A percentile compares a stretch with the other conserved stretches of the same genome.
Evolutionary conservation across 2,329 filamentous ascomycete genomes (phyloP).

Genomic region (Magnaporthales sp.): DNA sequence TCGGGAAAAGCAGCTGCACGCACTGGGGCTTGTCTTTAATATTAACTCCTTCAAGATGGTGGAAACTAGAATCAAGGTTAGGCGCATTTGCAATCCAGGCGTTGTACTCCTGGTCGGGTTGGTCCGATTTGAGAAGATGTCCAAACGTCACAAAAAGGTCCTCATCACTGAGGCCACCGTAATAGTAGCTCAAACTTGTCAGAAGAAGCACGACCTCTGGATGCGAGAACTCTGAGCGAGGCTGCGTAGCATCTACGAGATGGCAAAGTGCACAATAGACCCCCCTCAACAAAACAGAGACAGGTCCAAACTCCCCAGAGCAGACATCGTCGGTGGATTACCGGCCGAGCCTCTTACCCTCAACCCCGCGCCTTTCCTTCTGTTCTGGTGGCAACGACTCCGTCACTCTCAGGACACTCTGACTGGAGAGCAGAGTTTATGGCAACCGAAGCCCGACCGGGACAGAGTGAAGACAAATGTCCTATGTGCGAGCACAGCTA

Average conservation of each 20-base stretch:
- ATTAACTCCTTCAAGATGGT: conserved; percentile 44
- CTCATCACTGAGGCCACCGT: conserved; percentile 40
- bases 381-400: neutral
- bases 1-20: conserved; percentile 37
- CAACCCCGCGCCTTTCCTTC: neutral
- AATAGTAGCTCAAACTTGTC: conserved; percentile 48
- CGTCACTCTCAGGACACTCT: neutral
- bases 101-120: conserved; percentile 41
- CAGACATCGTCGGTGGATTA: neutral
- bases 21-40: conserved; percentile 44
- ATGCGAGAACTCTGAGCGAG: no score
- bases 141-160: conserved; percentile 39
- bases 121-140: conserved; percentile 40
- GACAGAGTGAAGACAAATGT: neutral
- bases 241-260: neutral
- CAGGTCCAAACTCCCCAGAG: neutral
- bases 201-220: no score
- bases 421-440: neutral
- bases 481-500: neutral
- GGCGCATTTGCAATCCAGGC: conserved; percentile 32
- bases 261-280: neutral
- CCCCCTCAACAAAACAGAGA: neutral
- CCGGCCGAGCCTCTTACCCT: neutral
- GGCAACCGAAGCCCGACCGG: neutral
- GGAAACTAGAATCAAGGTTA: conserved; percentile 27